Evolutionary conservation across 139 green algal genomes (phyloP), one percentile per base, ranked within the genome.

Genomic region (Marvania coccoides): DNA sequence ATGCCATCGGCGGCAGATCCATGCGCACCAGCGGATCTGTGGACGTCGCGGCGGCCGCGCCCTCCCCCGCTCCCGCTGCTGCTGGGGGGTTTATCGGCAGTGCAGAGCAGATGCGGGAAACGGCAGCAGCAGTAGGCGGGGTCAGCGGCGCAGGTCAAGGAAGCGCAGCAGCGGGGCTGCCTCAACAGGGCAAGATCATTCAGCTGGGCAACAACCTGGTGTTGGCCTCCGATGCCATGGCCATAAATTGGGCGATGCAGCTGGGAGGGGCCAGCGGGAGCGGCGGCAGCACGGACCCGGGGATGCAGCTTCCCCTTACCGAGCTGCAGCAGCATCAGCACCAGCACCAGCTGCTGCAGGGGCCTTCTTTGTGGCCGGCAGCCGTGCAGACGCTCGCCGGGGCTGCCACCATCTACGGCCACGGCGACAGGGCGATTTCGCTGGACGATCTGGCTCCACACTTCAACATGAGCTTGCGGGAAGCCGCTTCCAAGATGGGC

Each of bases 121-220:
- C 63, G 56, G 48, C 46, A 45, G 61, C 54, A 42, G 58, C 39
- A 60, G 54, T n/a, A n/a, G n/a, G n/a, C n/a, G n/a, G n/a, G n/a
- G n/a, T n/a, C n/a, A n/a, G n/a, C n/a, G n/a, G n/a, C 53, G 56
- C 53, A 40, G 12, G 6, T 9, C 58, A 65, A 57, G 39, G 31
- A 31, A 26, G 42, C 39, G 59, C 31, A 57, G 35, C 39, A 66
- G 70, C 36, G 5, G 38, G 6, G 47, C 36, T 5, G 62, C 59
- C 67, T 31, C 48, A 69, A 57, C 54, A 57, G 56, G 58, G 46
- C 46, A 67, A 74, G 33, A 69, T 61, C 10, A 42, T 77, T n/a
- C 63, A 88, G 26, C 80, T 71, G 1, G 83, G 78, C 57, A 72
- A 89, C 24, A 83, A 91, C 55, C 69, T 91, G 19, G 19, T 51